Evolutionary conservation across 768 basidiomycete species (phyloP).

Genomic region (Suillus decipiens): DNA sequence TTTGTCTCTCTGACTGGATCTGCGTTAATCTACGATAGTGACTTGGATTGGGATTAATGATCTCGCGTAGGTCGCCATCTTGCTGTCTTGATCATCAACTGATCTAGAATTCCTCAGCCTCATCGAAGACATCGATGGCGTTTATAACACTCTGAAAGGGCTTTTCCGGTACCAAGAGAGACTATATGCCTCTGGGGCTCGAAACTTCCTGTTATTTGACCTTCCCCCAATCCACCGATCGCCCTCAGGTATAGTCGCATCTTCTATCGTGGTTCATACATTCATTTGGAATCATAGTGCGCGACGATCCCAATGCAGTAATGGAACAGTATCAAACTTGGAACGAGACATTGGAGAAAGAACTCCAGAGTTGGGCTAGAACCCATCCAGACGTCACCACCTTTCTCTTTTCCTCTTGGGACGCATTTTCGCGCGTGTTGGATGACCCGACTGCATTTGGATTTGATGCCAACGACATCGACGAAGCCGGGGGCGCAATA

Average conservation of each 20-base stretch:
- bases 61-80: conserved; percentile 43
- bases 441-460: conserved; percentile 39
- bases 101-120: not conserved
- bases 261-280: conserved; percentile 3
- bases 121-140: conserved; percentile 16
- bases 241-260: conserved; percentile 35
- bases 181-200: conserved; percentile 50
- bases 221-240: conserved; percentile 54
- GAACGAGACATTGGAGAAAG: conserved; percentile 44
- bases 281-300: not conserved
- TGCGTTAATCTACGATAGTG: conserved; percentile 36
- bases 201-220: conserved; percentile 61
- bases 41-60: conserved; percentile 74
- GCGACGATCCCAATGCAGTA: not conserved
- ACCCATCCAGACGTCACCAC: conserved; percentile 47
- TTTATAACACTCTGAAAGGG: conserved; percentile 24
- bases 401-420: conserved; percentile 51
- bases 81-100: not conserved
- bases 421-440: conserved; percentile 47
- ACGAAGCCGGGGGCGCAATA: conserved; percentile 37
- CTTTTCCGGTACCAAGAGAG: conserved; percentile 49
- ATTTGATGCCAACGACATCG: conserved; percentile 1
- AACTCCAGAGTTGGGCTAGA: conserved; percentile 37
- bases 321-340: conserved; percentile 33
- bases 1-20: not conserved